Conservation (phyloP, 1,284 basidiomycete species). For the Malassezia dermatis region DNA sequence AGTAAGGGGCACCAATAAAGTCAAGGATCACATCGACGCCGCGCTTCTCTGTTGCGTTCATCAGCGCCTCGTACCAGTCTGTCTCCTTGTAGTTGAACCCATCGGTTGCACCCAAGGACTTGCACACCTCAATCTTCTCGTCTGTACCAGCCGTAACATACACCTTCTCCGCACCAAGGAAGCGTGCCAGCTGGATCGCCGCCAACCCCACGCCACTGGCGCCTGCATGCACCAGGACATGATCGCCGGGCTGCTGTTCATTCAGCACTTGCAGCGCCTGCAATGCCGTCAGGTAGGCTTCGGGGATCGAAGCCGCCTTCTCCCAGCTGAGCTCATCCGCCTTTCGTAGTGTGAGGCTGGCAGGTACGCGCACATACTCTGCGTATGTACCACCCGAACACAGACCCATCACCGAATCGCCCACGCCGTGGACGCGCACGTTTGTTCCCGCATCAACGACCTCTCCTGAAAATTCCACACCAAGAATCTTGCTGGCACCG, state of each 20-base stretch:
- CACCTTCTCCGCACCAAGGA: slow-evolving; percentile 55
- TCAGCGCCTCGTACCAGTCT: slow-evolving; percentile 61
- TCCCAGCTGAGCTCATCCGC: slow-evolving; percentile 66
- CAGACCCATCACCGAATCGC: slow-evolving; percentile 79
- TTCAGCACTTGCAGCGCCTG: slow-evolving; percentile 33
- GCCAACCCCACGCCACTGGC: slow-evolving; percentile 66
- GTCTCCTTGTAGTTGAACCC: slow-evolving; percentile 76
- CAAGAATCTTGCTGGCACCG: slow-evolving; percentile 66
- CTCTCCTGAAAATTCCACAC: slow-evolving; percentile 70
- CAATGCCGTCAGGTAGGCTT: slow-evolving; percentile 40
- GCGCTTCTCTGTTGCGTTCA: slow-evolving; percentile 24
- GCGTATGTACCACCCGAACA: slow-evolving; percentile 68
- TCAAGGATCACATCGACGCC: slow-evolving; percentile 71
- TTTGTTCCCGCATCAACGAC: slow-evolving; percentile 27
- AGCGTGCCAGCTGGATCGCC: slow-evolving; percentile 74
- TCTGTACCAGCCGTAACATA: slow-evolving; percentile 65
- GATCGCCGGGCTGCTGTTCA: slow-evolving; percentile 56
- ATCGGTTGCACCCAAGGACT: slow-evolving; percentile 57
- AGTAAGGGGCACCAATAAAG: slow-evolving; percentile 75
- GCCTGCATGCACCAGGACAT: slow-evolving; percentile 75
- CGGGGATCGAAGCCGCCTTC: slow-evolving; percentile 53
- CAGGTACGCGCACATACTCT: slow-evolving; percentile 66
- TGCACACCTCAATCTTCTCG: slow-evolving; percentile 71
- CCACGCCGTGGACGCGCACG: slow-evolving; percentile 53
- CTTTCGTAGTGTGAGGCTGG: slow-evolving; percentile 65